Evolutionary conservation across 176 grass and related monocot species (phyloP), one percentile per base, ranked within the genome.

Genomic region (Panicum miliaceum): DNA sequence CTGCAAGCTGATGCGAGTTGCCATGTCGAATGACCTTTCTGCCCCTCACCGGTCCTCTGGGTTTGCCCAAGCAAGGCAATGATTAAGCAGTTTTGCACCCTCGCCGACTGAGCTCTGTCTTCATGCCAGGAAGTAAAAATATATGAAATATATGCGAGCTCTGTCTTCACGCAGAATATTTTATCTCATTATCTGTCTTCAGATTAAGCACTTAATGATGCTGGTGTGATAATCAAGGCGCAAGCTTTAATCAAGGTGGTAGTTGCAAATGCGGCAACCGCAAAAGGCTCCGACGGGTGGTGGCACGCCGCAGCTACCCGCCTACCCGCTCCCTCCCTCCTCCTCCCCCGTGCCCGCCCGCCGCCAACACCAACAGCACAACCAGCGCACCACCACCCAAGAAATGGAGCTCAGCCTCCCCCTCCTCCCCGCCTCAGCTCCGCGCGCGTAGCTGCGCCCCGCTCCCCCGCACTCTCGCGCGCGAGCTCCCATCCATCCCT

Each of bases 351-450:
- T 19, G 16, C 7, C 29, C 47, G 48, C 71, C 82, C 83, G 38
- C 73, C 78, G 64, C 83, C 87, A 85, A 59, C 68, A 9, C 76
- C 52, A 57, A 52, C 62, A 76, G 64, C 88, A 34, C 85, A 83
- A 68, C 43, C 50, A 45, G 43, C 47, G 64, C 69, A 84, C 59
- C 69, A 84, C 59, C 76, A 50, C 70, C 25, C 23, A 12, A 27
- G 64, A 62, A 86, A 86, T 86, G 84, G 88, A 78, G 84, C 73
- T 12, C 58, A 41, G 73, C 57, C 46, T 71, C 2, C 64, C 51
- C 78, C 35, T 35, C 57, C 59, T n/a, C 72, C 18, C 2, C 25
- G 10, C 16, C 35, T 47, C 67, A 22, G 26, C 46, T 34, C 58
- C 45, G 12, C 48, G 70, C 59, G 38, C 64, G 50, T 84, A 89